phyloP scores from a whole-genome alignment of 2,329 filamentous ascomycete species.

The Paecilomyces fulvus region DNA sequence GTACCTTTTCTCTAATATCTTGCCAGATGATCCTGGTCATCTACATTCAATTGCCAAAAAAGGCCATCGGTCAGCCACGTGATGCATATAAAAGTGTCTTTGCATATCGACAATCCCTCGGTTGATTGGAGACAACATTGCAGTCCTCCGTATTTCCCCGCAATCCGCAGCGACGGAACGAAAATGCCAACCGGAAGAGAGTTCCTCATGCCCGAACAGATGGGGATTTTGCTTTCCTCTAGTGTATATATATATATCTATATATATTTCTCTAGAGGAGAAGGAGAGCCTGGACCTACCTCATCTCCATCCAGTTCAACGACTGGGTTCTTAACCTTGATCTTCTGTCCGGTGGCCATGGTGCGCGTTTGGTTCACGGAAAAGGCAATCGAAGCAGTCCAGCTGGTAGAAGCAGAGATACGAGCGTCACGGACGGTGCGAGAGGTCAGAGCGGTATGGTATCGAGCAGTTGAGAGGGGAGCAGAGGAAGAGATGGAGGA shows the following conservation, averaged over 20 bases:
- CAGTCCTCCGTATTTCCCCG: conserved; percentile 25
- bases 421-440: conserved; percentile 11
- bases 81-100: neutral
- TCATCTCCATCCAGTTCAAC: conserved; percentile 91
- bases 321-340: conserved; percentile 98
- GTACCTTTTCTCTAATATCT: conserved; percentile 89
- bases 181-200: conserved; percentile 13
- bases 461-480: neutral
- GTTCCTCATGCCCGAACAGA: conserved; percentile 1
- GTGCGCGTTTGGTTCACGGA: conserved; percentile 32
- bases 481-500: conserved; percentile 11
- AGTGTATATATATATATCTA: conserved; percentile 13
- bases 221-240: conserved; percentile 1
- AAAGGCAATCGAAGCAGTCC: conserved; percentile 19
- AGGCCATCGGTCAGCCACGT: conserved; percentile 14
- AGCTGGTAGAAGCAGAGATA: conserved; percentile 2
- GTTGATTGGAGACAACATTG: conserved; percentile 15
- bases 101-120: neutral
- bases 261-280: neutral
- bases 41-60: conserved; percentile 32
- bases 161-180: conserved; percentile 15
- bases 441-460: conserved; percentile 6
- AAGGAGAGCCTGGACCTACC: conserved; percentile 19
- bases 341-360: conserved; percentile 58
- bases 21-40: conserved; percentile 99